Evolutionary conservation across 306 rosid species (phyloP).

Genomic region (Alnus rubra): DNA sequence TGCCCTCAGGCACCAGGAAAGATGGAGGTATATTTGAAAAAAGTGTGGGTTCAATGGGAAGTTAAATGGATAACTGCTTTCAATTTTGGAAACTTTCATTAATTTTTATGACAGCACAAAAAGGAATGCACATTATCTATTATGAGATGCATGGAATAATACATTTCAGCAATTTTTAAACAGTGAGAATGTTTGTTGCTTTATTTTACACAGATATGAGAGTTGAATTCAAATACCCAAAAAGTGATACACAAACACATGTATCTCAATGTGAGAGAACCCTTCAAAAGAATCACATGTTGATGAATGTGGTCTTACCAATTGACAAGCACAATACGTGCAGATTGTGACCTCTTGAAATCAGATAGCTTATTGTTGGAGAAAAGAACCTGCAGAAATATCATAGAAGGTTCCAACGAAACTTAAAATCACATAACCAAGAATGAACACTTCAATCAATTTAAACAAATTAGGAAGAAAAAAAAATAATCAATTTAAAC

Average conservation of each 20-base stretch:
- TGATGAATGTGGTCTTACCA: slow-evolving; percentile 51
- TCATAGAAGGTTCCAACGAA: slow-evolving; percentile 22
- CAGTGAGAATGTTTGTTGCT: not conserved
- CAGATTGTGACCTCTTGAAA: slow-evolving; percentile 67
- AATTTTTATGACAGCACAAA: not conserved
- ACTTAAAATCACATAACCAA: slow-evolving; percentile 17
- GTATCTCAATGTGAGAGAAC: not conserved
- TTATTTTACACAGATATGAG: not conserved
- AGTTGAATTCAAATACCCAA: not conserved
- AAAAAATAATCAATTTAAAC: not conserved
- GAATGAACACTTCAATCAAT: not conserved
- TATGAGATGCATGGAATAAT: not conserved
- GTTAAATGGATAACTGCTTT: not conserved
- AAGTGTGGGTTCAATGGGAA: not conserved
- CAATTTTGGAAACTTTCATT: not conserved
- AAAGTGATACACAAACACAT: not conserved
- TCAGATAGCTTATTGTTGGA: slow-evolving; percentile 77
- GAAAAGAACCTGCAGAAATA: slow-evolving; percentile 81
- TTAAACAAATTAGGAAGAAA: too few species aligned
- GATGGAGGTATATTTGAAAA: not conserved
- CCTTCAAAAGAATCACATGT: slow-evolving; percentile 16
- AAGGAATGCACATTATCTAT: not conserved
- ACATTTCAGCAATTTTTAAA: not conserved
- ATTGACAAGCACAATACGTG: slow-evolving; percentile 79
- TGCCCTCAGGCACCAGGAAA: not conserved